Evolutionary conservation across 2,329 filamentous ascomycete genomes (phyloP).

Genomic region (Tolypocladium sp.): DNA sequence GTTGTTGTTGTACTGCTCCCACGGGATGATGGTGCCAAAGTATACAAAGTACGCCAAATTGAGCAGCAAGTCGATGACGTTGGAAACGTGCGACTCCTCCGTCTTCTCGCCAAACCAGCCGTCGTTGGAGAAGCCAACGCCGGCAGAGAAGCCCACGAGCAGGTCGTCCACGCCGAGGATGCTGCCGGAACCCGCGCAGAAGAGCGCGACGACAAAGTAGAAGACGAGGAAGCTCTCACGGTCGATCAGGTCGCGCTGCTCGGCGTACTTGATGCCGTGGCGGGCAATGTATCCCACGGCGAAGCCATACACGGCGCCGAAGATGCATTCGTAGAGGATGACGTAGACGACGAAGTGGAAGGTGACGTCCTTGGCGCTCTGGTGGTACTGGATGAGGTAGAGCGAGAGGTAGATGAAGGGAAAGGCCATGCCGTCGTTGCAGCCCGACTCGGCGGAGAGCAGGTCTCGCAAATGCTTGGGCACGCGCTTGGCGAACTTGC

Average conservation of each 20-base stretch:
- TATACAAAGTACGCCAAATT: slow-evolving; percentile 98
- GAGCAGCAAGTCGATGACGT: slow-evolving; percentile 95
- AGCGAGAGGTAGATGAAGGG: slow-evolving; percentile 91
- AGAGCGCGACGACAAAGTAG: slow-evolving; percentile 93
- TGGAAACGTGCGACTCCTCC: slow-evolving; percentile 95
- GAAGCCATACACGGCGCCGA: slow-evolving; percentile 85
- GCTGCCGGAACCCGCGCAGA: slow-evolving; percentile 89
- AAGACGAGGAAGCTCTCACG: slow-evolving; percentile 96
- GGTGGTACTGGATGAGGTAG: slow-evolving; percentile 78
- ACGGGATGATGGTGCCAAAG: slow-evolving; percentile 93
- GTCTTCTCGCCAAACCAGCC: slow-evolving; percentile 99
- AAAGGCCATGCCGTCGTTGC: slow-evolving; percentile 99
- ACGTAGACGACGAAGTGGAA: slow-evolving; percentile 86
- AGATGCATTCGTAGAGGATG: slow-evolving; percentile 90
- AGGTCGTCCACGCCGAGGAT: slow-evolving; percentile 88
- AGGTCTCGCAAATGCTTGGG: slow-evolving; percentile 95
- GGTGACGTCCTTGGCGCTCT: slow-evolving; percentile 57
- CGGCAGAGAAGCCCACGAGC: slow-evolving; percentile 86
- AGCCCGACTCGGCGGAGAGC: slow-evolving; percentile 91
- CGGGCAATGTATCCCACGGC: slow-evolving; percentile 80
- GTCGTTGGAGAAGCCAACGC: slow-evolving; percentile 98
- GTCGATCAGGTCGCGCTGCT: slow-evolving; percentile 79
- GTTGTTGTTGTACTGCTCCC: slow-evolving; percentile 77
- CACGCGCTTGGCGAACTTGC: slow-evolving; percentile 95
- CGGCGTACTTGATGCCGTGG: slow-evolving; percentile 81